Conservation (phyloP, 2,329 filamentous ascomycete genomes). For the Talaromyces amestolkiae region DNA sequence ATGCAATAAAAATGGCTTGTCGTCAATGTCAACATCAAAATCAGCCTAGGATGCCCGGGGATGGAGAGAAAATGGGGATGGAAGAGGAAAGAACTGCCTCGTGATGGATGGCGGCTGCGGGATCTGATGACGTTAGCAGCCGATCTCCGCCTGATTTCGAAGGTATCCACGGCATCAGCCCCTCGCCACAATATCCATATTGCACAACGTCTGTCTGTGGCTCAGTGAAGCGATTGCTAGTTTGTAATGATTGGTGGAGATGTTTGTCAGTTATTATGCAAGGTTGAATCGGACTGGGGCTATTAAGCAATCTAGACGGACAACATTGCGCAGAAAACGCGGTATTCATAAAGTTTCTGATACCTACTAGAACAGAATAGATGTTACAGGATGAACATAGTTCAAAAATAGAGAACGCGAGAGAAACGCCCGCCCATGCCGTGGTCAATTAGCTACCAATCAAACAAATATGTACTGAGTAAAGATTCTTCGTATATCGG, state of each 20-base stretch:
- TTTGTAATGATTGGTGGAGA: neutral
- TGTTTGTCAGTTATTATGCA: neutral
- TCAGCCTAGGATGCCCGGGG: neutral
- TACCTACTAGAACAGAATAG: neutral
- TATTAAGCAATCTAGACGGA: neutral
- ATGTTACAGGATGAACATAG: slow-evolving; percentile 1
- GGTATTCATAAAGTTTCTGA: neutral
- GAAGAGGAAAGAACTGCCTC: slow-evolving; percentile 8
- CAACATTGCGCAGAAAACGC: neutral
- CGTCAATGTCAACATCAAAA: neutral
- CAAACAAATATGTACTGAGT: slow-evolving; percentile 6
- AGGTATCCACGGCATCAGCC: neutral
- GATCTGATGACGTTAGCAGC: slow-evolving; percentile 23
- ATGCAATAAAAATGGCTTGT: neutral
- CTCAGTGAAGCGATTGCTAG: neutral
- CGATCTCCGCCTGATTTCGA: neutral
- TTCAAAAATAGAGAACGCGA: slow-evolving; percentile 12
- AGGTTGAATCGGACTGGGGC: neutral
- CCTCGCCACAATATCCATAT: slow-evolving; percentile 14
- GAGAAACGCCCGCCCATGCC: slow-evolving; percentile 22
- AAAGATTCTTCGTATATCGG: slow-evolving; percentile 6
- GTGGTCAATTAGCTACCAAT: slow-evolving; percentile 14
- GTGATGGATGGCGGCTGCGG: slow-evolving; percentile 14
- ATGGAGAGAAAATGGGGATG: neutral
- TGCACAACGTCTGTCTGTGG: neutral